Base-by-base conservation (phyloP, 805 yeast species). In the Blastobotrys peoriensis region DNA sequence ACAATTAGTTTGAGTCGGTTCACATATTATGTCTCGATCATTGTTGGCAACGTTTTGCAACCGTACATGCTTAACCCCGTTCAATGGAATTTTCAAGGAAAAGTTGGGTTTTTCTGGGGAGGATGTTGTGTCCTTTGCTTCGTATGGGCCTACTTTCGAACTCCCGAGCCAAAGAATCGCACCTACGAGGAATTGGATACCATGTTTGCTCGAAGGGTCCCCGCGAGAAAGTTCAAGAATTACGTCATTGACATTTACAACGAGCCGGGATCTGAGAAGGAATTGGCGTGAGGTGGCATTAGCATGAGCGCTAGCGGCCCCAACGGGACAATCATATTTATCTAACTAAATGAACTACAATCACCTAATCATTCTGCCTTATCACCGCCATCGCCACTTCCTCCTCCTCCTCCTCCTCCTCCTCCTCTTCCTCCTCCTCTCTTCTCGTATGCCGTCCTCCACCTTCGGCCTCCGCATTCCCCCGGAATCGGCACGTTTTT, bases 81-180 rank as follows among this genome's bases (percentile, higher is more conserved):
- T 8, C 64, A 62, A 22, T 73, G 73, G 52, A 65, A 74, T 51
- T 65, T 71, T 69, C 68, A 68, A 17, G 74, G 71, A 15, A 72
- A 73, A 51, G 67, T 75, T 21, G 76, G 69, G 3, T 70, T 70
- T 50, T 64, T 74, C 45, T 66, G 73, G 67, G 69, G 66, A 36
- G 77, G 69, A 0, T 49, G 54, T 5, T 56, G 61, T 21, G 30
- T 62, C 5, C 2, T 58, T 3, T 52, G 63, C n/a, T 16, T 69
- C 5, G 49, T 62, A 33, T 75, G 77, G 76, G 61, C 67, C 27
- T 72, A 65, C 59, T 71, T 75, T 59, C 71, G 73, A 37, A 64
- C 78, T 42, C 85, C 86, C 6, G 86, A 79, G 58, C 74, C 82
- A 27, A 68, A 68, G 51, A 74, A 71, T 36, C 68, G 79, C 58